These are phyloP conservation scores for Arthrobotrys sinensis DNA, from an alignment of 2,329 filamentous ascomycete genomes.

Conservation along the genomic window DNA sequence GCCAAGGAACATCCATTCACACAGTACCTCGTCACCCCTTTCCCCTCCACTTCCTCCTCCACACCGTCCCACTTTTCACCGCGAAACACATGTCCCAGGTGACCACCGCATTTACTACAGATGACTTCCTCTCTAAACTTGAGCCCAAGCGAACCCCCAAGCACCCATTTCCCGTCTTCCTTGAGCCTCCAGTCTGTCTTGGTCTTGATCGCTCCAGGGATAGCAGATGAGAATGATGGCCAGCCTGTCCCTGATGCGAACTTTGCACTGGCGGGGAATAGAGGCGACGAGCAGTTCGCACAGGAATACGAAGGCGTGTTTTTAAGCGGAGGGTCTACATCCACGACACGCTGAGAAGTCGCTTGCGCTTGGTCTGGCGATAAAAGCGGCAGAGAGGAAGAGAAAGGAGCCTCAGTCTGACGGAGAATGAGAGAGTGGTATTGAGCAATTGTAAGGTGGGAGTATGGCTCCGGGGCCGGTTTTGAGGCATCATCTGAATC, in stretches of 20 bases:
- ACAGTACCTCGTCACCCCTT: conserved; percentile 56
- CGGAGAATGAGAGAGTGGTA: conserved; percentile 51
- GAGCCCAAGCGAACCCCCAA: conserved; percentile 38
- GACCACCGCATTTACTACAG: conserved; percentile 39
- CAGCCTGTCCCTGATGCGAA: conserved; percentile 49
- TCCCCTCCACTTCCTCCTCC: conserved; percentile 40
- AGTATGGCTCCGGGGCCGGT: conserved; percentile 26
- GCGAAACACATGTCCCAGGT: conserved; percentile 52
- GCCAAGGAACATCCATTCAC: conserved; percentile 41
- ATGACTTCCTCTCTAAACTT: conserved; percentile 51
- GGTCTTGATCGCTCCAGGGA: conserved; percentile 46
- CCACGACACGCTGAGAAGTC: neutral
- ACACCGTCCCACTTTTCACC: conserved; percentile 50
- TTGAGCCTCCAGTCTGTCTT: conserved; percentile 54
- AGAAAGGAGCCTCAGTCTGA: conserved; percentile 44
- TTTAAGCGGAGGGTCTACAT: neutral
- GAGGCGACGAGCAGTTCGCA: conserved; percentile 37
- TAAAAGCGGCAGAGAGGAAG: conserved; percentile 40
- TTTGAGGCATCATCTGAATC: conserved; percentile 18
- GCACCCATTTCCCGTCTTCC: conserved; percentile 52
- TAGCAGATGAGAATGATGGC: conserved; percentile 51
- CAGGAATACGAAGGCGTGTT: conserved; percentile 22
- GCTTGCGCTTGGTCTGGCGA: neutral
- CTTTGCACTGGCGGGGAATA: conserved; percentile 33
- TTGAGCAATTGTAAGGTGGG: conserved; percentile 37